A percentile compares a stretch with the other conserved stretches of the same genome.
These are phyloP conservation scores for Teunomyces pallodes DNA, from an alignment of 805 yeast species.

Conservation along the genomic window DNA sequence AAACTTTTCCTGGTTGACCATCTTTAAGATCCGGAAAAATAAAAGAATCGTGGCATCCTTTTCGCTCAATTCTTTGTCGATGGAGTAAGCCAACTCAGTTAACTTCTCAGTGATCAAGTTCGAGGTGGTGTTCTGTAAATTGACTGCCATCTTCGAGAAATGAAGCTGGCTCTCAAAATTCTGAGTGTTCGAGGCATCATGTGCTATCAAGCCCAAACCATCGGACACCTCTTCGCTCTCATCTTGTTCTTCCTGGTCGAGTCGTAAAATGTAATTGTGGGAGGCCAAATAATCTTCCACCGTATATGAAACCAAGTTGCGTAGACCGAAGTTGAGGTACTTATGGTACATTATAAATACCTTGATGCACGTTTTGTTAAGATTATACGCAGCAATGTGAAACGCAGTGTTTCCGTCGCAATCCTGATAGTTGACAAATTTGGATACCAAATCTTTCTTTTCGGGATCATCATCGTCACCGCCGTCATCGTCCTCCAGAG, in stretches of 20 bases:
- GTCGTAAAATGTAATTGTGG: conserved; percentile 24
- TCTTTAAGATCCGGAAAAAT: conserved; percentile 23
- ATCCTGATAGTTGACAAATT: conserved; percentile 83
- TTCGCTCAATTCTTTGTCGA: conserved; percentile 37
- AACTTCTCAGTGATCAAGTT: conserved; percentile 37
- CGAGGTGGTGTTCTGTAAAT: conserved; percentile 31
- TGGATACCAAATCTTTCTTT: conserved; percentile 23
- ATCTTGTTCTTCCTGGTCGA: conserved; percentile 12
- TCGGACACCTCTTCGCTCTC: neutral
- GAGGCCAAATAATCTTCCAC: conserved; percentile 29
- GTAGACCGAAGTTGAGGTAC: conserved; percentile 21
- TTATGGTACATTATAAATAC: conserved; percentile 23
- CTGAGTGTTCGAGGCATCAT: conserved; percentile 14
- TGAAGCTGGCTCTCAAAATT: conserved; percentile 39
- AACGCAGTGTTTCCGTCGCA: conserved; percentile 92
- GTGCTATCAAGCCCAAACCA: neutral
- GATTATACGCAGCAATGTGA: conserved; percentile 71
- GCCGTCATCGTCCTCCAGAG: conserved; percentile 14
- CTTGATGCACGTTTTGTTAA: conserved; percentile 22
- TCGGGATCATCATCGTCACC: conserved; percentile 18
- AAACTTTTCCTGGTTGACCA: conserved; percentile 23
- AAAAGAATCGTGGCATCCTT: conserved; percentile 32
- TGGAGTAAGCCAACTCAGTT: conserved; percentile 35
- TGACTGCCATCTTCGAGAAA: conserved; percentile 33
- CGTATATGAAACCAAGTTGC: conserved; percentile 24